Evolutionary conservation across 306 rosid genomes (phyloP).

Genomic region (Sicyos baderoa): DNA sequence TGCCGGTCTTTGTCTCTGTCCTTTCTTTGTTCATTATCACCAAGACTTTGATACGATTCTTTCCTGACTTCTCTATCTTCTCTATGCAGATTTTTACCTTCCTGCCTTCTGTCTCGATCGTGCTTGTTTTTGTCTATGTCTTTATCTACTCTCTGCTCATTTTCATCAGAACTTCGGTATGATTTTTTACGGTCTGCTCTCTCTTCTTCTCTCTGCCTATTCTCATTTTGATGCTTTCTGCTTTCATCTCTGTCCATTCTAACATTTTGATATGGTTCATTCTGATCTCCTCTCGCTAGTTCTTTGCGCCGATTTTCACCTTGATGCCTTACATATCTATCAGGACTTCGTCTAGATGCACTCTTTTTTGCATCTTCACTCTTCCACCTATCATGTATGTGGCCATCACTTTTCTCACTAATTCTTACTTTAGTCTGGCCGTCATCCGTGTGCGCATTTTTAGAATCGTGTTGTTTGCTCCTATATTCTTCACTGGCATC

Average conservation of each 20-base stretch:
- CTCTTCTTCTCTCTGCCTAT: conserved; percentile 20
- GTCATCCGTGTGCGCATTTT: conserved; percentile 18
- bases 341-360: conserved; percentile 21
- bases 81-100: conserved; percentile 17
- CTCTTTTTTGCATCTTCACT: conserved; percentile 19
- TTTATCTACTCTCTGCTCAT: conserved; percentile 26
- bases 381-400: conserved; percentile 22
- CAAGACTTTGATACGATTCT: conserved; percentile 17
- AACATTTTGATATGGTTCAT: conserved; percentile 14
- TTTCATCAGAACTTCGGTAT: conserved; percentile 30
- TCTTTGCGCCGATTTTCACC: conserved; percentile 20
- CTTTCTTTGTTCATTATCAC: conserved; percentile 34
- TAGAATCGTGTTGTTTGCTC: conserved; percentile 11
- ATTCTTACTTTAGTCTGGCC: conserved; percentile 20
- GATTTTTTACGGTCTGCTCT: conserved; percentile 26
- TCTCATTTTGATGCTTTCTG: conserved; percentile 10
- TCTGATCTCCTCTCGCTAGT: conserved; percentile 24
- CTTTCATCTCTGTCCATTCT: conserved; percentile 20
- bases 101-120: neutral
- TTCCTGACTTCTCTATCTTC: conserved; percentile 25
- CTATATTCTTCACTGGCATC: conserved; percentile 24
- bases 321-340: conserved; percentile 16
- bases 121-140: conserved; percentile 19
- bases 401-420: conserved; percentile 20
- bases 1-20: conserved; percentile 17